These are phyloP conservation scores for Paxillus involutus DNA, from an alignment of 768 basidiomycete genomes.

Conservation along the genomic window DNA sequence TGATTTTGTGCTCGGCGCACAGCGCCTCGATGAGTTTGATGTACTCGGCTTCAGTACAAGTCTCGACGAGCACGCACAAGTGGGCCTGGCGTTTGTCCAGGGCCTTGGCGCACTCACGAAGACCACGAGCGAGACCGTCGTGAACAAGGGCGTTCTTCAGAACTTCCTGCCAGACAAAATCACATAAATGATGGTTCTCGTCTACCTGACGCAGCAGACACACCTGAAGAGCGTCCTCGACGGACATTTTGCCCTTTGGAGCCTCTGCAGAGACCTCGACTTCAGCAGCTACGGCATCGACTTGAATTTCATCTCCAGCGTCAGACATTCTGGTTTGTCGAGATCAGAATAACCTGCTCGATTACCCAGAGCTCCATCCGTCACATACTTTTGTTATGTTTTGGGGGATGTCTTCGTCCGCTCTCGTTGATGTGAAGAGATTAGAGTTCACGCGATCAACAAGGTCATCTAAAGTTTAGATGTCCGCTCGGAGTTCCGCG, in stretches of 20 bases:
- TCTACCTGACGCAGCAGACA: constrained; percentile 6
- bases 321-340: constrained; percentile 76
- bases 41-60: constrained; percentile 98
- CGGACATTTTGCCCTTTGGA: constrained; percentile 92
- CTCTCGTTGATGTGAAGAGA: constrained; percentile 86
- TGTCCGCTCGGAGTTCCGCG: constrained; percentile 57
- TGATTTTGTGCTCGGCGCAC: constrained; percentile 99
- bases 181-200: background rate
- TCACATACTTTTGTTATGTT: constrained; percentile 39
- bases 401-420: constrained; percentile 83
- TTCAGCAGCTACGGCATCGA: constrained; percentile 61
- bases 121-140: constrained; percentile 97
- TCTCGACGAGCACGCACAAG: constrained; percentile 98
- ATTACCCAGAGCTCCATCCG: constrained; percentile 7
- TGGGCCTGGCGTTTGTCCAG: constrained; percentile 99
- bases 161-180: constrained; percentile 70
- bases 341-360: background rate
- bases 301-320: constrained; percentile 93
- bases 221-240: constrained; percentile 93
- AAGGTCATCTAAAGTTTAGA: constrained; percentile 39
- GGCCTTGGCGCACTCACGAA: constrained; percentile 97
- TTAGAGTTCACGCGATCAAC: constrained; percentile 43
- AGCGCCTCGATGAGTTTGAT: constrained; percentile 99
- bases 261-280: constrained; percentile 86
- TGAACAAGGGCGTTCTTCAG: constrained; percentile 98